Conservation (phyloP, 2,329 filamentous ascomycete species). For the Coniochaeta sp. region DNA sequence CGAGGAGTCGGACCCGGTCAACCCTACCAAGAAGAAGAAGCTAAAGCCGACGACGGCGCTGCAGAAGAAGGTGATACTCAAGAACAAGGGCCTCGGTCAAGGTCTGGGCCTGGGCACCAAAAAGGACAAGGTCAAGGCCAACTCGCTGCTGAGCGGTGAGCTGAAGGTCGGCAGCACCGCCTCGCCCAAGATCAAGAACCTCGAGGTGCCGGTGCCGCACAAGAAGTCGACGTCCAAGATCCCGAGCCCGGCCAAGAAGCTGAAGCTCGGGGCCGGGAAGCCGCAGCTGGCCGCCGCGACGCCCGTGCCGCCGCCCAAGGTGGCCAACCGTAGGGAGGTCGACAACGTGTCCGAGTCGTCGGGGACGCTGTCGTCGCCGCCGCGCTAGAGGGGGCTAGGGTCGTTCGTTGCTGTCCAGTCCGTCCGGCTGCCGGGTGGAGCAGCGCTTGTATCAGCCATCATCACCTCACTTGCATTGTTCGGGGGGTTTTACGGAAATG, state of each 20-base stretch:
- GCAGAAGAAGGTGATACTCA: conserved; percentile 49
- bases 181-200: conserved; percentile 27
- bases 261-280: conserved; percentile 33
- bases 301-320: conserved; percentile 30
- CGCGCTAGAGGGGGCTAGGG: conserved; percentile 13
- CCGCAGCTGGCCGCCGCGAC: conserved; percentile 34
- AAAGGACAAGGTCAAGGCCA: conserved; percentile 48
- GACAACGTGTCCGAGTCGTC: conserved; percentile 51
- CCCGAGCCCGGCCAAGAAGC: conserved; percentile 35
- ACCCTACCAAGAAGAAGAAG: conserved; percentile 56
- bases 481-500: not conserved
- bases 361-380: conserved; percentile 48
- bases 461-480: not conserved
- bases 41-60: conserved; percentile 37
- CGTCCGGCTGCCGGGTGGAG: not conserved
- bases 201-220: conserved; percentile 30
- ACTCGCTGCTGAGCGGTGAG: conserved; percentile 42
- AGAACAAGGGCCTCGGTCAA: conserved; percentile 33
- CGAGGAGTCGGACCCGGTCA: conserved; percentile 39
- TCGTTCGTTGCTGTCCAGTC: not conserved
- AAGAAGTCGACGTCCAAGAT: conserved; percentile 35
- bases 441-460: not conserved
- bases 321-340: conserved; percentile 40
- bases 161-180: conserved; percentile 32
- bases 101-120: conserved; percentile 25